These are phyloP conservation scores for Eruca vesicaria DNA, from an alignment of 441 rosid genomes.

Conservation along the genomic window DNA sequence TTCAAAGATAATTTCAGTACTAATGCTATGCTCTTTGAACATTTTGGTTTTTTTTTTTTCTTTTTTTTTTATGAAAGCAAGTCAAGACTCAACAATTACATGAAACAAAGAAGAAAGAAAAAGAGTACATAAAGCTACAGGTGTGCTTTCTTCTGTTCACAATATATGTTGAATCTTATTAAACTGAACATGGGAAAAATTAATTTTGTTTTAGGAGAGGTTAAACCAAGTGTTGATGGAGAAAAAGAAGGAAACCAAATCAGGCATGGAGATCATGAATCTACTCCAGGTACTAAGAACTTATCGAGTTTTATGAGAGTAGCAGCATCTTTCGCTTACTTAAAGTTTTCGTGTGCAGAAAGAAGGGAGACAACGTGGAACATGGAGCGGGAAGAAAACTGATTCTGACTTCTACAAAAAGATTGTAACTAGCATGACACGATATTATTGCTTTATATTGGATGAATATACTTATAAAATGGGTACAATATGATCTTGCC, in stretches of 20 bases:
- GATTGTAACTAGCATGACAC: constrained; percentile 65
- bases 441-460: neutral
- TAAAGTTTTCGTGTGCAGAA: constrained; percentile 48
- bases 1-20: too few species aligned
- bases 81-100: constrained; percentile 95
- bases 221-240: constrained; percentile 96
- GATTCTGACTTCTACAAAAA: constrained; percentile 93
- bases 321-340: neutral
- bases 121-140: constrained; percentile 96
- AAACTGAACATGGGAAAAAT: neutral
- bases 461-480: neutral
- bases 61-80: constrained; percentile 59
- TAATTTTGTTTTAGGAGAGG: constrained; percentile 61
- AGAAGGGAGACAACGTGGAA: constrained; percentile 97
- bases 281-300: constrained; percentile 64
- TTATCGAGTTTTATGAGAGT: neutral
- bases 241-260: constrained; percentile 95
- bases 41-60: too few species aligned
- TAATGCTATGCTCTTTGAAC: too few species aligned
- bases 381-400: constrained; percentile 96
- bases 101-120: constrained; percentile 96
- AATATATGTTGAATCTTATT: too few species aligned
- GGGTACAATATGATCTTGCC: constrained; percentile 26
- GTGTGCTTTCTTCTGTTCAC: constrained; percentile 40
- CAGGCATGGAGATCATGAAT: constrained; percentile 99